A percentile compares a stretch with the other conserved stretches of the same genome.
These are phyloP conservation scores for Globisporangium perplexum DNA, from an alignment of 352 stramenopile genomes.

Conservation along the genomic window DNA sequence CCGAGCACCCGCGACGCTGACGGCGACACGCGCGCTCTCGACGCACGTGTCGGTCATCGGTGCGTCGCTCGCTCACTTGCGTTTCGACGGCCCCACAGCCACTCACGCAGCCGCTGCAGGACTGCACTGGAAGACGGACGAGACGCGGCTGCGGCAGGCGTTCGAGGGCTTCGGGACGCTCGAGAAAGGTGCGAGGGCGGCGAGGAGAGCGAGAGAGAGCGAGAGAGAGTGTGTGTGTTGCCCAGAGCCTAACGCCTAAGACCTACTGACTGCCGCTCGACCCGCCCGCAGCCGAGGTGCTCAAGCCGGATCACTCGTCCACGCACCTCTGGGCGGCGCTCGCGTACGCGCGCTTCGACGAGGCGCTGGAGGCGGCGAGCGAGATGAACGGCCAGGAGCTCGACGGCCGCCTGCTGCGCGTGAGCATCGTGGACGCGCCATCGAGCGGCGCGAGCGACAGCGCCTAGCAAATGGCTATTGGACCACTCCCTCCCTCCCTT, in stretches of 20 bases:
- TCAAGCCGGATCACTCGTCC: conserved; percentile 52
- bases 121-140: conserved; percentile 81
- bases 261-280: not conserved
- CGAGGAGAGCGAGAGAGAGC: too few species aligned
- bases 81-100: not conserved
- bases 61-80: conserved; percentile 18
- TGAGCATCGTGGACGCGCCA: conserved; percentile 66
- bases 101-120: conserved; percentile 17
- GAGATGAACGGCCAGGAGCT: conserved; percentile 84
- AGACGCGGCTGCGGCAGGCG: conserved; percentile 52
- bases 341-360: conserved; percentile 62
- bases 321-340: conserved; percentile 60
- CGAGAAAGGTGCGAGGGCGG: conserved; percentile 36
- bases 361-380: conserved; percentile 57
- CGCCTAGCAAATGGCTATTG: not conserved
- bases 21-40: conserved; percentile 16
- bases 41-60: conserved; percentile 57
- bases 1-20: not conserved
- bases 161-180: conserved; percentile 52
- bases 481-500: conserved; percentile 25
- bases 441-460: conserved; percentile 9
- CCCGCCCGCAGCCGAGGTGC: conserved; percentile 31
- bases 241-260: too few species aligned
- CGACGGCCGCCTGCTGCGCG: conserved; percentile 65
- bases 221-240: too few species aligned